These are phyloP conservation scores for Echinochloa phyllopogon DNA, from an alignment of 176 grass and related monocot genomes.

Conservation along the genomic window DNA sequence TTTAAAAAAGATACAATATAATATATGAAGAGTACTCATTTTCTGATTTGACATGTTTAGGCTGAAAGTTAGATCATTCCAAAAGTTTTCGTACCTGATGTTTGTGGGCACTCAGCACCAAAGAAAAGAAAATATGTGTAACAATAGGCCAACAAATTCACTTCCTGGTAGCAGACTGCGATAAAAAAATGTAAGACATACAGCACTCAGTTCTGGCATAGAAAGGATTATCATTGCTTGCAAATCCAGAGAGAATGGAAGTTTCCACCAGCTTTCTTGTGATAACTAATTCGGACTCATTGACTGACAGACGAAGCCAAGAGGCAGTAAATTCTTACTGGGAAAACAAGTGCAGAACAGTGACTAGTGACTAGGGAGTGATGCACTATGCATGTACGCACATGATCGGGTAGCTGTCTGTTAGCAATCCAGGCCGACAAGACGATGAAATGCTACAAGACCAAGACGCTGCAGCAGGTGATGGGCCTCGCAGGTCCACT, in stretches of 20 bases:
- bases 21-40: not conserved
- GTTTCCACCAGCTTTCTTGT: not conserved
- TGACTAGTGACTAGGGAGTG: not conserved
- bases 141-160: not conserved
- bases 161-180: not conserved
- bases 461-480: too few relatives aligned
- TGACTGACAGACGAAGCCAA: not conserved
- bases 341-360: not conserved
- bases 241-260: not conserved
- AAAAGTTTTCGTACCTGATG: slow-evolving; percentile 21
- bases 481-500: too few relatives aligned
- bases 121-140: not conserved
- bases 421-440: too few relatives aligned
- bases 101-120: not conserved
- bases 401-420: slow-evolving; percentile 12
- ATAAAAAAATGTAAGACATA: not conserved
- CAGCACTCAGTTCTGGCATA: not conserved
- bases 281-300: not conserved
- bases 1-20: not conserved
- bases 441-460: too few relatives aligned
- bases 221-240: not conserved
- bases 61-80: not conserved
- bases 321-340: not conserved
- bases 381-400: not conserved
- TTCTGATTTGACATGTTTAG: slow-evolving; percentile 21